A percentile compares a stretch with the other conserved stretches of the same genome.
These are phyloP conservation scores for Citrullus mucosospermus DNA, from an alignment of 306 rosid species.

Conservation along the genomic window DNA sequence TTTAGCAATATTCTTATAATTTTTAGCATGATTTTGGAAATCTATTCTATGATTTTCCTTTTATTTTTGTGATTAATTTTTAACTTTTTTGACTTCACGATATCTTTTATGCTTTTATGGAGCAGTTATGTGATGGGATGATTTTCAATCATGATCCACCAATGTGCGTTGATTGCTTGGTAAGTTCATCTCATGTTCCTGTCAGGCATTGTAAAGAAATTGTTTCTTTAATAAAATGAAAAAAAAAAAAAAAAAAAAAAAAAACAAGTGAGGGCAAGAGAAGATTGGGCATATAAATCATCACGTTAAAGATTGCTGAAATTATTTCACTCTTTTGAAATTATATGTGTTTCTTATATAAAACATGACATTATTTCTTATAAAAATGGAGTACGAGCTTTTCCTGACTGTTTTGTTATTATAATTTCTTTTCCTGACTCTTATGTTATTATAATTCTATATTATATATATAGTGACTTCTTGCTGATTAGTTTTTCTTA, in stretches of 20 bases:
- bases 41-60: background rate
- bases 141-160: conserved; percentile 88
- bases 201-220: background rate
- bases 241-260: background rate
- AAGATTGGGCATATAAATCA: background rate
- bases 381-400: background rate
- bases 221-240: background rate
- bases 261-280: background rate
- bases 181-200: conserved; percentile 24
- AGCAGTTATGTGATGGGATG: conserved; percentile 89
- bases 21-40: background rate
- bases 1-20: background rate
- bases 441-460: conserved; percentile 1
- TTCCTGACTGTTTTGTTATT: background rate
- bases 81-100: conserved; percentile 8
- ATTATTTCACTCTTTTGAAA: background rate
- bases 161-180: conserved; percentile 76
- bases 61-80: background rate
- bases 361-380: background rate
- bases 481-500: conserved; percentile 10
- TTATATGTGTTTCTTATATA: background rate
- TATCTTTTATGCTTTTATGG: conserved; percentile 24
- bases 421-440: background rate
- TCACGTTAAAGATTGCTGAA: background rate
- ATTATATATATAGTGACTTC: background rate